Evolutionary conservation across 345 rosid genomes (phyloP), one percentile per base, ranked within the genome.

Genomic region (Bruguiera gymnorhiza): DNA sequence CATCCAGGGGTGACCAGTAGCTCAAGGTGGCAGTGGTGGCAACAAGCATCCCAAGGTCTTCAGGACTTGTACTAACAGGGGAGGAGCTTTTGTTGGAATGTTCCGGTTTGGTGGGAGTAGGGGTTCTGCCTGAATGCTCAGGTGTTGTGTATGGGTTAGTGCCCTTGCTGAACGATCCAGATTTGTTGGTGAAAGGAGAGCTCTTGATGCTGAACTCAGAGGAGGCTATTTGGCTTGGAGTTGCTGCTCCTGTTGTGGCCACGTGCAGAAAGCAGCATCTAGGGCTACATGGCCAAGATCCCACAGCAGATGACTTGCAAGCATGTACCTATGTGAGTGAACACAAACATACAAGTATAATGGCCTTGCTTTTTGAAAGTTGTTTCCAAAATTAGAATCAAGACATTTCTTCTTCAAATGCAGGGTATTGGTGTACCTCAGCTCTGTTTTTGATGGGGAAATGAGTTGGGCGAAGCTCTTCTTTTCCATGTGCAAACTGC

Each of bases 1-100:
- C 97, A 76, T 87, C 90, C 55, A 53, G 69, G 30, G 97, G 97
- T 48, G 84, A 83, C 96, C 98, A 93, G 23, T 58, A 0, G 23
- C 29, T 75, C 31, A 16, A 23, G 23, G 46, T 62, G 37, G 63
- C 60, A 56, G 65, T 21, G 46, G 21, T 27, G 18, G 72, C 20
- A 32, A 34, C 8, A 5, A 23, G 36, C 52, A 19, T 66, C 36
- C 39, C 16, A 31, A 39, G 48, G 55, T 58, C 67, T 54, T 55
- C 32, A 67, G 65, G 31, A 21, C 7, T 62, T 0, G 34, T 29
- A 9, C 18, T 18, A 13, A 26, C 24, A 24, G 36, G 31, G 31
- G 60, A 48, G 68, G 60, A 48, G 68, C 64, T 76, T 32, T 50
- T n/a, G 15, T 21, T 55, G 52, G 32, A 10, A 31, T 3, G 19